A percentile compares a stretch with the other conserved stretches of the same genome.
phyloP scores from a whole-genome alignment of 768 basidiomycete species.

The Termitomyces sp. region DNA sequence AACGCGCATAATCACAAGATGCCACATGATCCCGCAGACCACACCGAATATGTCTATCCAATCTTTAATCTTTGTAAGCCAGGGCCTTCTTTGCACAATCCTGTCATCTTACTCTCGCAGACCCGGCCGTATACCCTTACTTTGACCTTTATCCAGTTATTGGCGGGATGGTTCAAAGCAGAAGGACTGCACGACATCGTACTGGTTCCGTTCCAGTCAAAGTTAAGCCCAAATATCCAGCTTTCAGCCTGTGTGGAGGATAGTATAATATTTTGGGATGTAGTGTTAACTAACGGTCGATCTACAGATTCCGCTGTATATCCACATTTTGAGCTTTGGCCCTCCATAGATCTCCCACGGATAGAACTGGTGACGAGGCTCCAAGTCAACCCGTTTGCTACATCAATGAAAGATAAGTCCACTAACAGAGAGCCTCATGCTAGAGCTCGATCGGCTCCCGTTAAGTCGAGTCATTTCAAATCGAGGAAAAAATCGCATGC shows the following conservation, averaged over 20 bases:
- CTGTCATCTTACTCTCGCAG: background rate
- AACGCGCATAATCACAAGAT: background rate
- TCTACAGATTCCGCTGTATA: slow-evolving; percentile 27
- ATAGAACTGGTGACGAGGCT: no score
- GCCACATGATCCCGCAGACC: background rate
- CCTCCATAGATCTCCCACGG: slow-evolving; percentile 12
- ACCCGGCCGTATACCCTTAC: slow-evolving; percentile 31
- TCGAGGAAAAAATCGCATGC: background rate
- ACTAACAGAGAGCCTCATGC: slow-evolving; percentile 30
- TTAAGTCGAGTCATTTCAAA: background rate
- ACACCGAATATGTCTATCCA: background rate
- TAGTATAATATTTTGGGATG: background rate
- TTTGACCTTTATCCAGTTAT: slow-evolving; percentile 33
- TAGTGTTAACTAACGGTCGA: background rate
- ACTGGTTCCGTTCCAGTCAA: background rate
- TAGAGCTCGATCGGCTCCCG: slow-evolving; percentile 8
- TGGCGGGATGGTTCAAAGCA: background rate
- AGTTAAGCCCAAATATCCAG: slow-evolving; percentile 14
- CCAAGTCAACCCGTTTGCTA: no score
- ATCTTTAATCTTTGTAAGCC: slow-evolving; percentile 8
- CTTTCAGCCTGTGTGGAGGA: slow-evolving; percentile 18
- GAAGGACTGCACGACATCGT: background rate
- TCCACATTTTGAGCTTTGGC: slow-evolving; percentile 28
- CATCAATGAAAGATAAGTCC: slow-evolving; percentile 11
- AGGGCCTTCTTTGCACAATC: background rate